phyloP scores from a whole-genome alignment of 306 rosid species.

The Medicago ruthenica region DNA sequence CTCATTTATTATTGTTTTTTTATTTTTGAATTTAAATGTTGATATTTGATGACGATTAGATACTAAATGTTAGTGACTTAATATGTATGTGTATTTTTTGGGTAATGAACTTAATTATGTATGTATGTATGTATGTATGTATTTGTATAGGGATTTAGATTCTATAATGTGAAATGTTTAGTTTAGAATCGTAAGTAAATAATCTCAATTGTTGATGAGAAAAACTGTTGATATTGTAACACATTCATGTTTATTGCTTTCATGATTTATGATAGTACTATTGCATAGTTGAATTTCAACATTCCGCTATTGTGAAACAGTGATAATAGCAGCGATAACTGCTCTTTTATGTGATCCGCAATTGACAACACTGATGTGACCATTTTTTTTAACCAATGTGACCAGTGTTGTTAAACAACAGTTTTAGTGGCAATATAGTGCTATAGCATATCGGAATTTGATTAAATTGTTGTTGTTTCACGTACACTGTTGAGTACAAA shows the following conservation, averaged over 20 bases:
- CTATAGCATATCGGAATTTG: no score
- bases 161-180: background rate
- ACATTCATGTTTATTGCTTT: background rate
- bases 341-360: no score
- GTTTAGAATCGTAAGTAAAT: background rate
- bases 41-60: background rate
- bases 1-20: background rate
- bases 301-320: no score
- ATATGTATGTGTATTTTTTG: background rate
- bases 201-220: background rate
- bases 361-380: no score
- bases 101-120: background rate
- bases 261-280: no score
- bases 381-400: no score
- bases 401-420: no score
- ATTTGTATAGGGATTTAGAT: background rate
- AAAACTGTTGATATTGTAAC: background rate
- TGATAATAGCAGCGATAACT: no score
- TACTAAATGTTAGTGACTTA: background rate
- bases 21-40: background rate
- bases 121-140: background rate
- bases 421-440: no score
- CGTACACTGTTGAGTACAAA: no score
- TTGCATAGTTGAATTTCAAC: no score
- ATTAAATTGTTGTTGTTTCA: no score